These are phyloP conservation scores for Crocinoboletus sp. DNA, from an alignment of 1,284 basidiomycete genomes.

Conservation along the genomic window DNA sequence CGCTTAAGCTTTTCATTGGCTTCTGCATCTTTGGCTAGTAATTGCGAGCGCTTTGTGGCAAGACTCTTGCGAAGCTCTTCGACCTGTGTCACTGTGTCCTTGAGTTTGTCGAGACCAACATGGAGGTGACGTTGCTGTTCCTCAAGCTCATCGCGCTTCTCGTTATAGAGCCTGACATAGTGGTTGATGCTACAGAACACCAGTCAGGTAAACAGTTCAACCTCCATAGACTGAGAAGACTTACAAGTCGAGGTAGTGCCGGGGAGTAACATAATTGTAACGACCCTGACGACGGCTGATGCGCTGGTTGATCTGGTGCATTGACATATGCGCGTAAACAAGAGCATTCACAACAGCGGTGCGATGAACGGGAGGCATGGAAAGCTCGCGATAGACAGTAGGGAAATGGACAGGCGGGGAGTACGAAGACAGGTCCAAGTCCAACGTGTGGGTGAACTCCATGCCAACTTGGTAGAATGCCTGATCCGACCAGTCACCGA, in stretches of 20 bases:
- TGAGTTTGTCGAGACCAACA: slow-evolving; percentile 96
- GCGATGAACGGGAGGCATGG: slow-evolving; percentile 79
- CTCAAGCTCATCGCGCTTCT: slow-evolving; percentile 98
- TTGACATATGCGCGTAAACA: slow-evolving; percentile 88
- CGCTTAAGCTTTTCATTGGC: slow-evolving; percentile 97
- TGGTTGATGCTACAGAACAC: slow-evolving; percentile 77
- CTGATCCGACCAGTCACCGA: slow-evolving; percentile 97
- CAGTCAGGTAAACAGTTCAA: slow-evolving; percentile 8
- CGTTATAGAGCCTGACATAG: slow-evolving; percentile 93
- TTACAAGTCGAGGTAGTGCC: slow-evolving; percentile 98
- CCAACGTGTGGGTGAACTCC: slow-evolving; percentile 91
- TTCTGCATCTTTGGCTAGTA: slow-evolving; percentile 91
- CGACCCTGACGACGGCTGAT: slow-evolving; percentile 90
- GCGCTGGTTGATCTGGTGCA: slow-evolving; percentile 87
- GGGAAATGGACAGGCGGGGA: slow-evolving; percentile 79
- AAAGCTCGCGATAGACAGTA: slow-evolving; percentile 78
- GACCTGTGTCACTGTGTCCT: slow-evolving; percentile 93
- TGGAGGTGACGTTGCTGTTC: slow-evolving; percentile 99
- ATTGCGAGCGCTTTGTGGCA: slow-evolving; percentile 89
- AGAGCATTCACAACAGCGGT: slow-evolving; percentile 91
- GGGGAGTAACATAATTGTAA: slow-evolving; percentile 96
- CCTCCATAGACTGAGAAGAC: slow-evolving; percentile 35
- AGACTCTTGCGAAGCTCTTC: slow-evolving; percentile 95
- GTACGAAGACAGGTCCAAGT: slow-evolving; percentile 84
- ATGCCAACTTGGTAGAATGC: slow-evolving; percentile 95